phyloP scores from a whole-genome alignment of 2,329 filamentous ascomycete genomes.

The Apiospora pterosperma region DNA sequence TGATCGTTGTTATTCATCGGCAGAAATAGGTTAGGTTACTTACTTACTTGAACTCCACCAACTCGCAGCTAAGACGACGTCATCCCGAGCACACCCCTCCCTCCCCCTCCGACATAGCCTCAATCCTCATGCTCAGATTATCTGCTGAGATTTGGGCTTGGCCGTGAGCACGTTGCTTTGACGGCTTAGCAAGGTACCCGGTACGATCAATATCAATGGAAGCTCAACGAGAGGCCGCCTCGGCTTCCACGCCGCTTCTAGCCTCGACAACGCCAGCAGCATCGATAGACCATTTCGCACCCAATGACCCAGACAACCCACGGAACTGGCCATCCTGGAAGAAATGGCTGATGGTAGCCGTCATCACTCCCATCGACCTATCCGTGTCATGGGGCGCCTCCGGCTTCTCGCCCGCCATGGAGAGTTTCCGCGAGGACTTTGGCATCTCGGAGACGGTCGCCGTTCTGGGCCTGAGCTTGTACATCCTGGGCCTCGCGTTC shows the following conservation, averaged over 20 bases:
- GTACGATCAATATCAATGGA: not conserved
- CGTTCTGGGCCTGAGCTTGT: slow-evolving; percentile 41
- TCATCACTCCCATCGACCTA: slow-evolving; percentile 27
- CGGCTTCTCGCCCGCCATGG: slow-evolving; percentile 40
- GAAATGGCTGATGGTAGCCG: slow-evolving; percentile 29
- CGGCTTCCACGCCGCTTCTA: slow-evolving; percentile 8
- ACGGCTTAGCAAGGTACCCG: not conserved
- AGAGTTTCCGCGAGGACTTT: slow-evolving; percentile 39
- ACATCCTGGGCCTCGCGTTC: slow-evolving; percentile 42
- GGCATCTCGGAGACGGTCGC: slow-evolving; percentile 35
- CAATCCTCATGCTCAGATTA: not conserved
- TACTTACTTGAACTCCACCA: too few relatives aligned
- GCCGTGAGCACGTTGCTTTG: not conserved
- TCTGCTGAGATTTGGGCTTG: not conserved
- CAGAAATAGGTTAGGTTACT: too few relatives aligned
- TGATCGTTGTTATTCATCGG: too few relatives aligned
- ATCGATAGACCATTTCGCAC: slow-evolving; percentile 11
- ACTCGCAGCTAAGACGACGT: not conserved
- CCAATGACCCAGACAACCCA: slow-evolving; percentile 22
- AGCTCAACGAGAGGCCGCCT: not conserved
- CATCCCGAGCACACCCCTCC: not conserved
- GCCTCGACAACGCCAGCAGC: not conserved
- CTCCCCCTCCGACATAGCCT: not conserved
- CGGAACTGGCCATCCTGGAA: slow-evolving; percentile 29
- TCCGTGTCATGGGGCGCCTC: slow-evolving; percentile 41